Conservation (phyloP, 1,139 yeast genomes). For the Blastobotrys petasosporus region DNA sequence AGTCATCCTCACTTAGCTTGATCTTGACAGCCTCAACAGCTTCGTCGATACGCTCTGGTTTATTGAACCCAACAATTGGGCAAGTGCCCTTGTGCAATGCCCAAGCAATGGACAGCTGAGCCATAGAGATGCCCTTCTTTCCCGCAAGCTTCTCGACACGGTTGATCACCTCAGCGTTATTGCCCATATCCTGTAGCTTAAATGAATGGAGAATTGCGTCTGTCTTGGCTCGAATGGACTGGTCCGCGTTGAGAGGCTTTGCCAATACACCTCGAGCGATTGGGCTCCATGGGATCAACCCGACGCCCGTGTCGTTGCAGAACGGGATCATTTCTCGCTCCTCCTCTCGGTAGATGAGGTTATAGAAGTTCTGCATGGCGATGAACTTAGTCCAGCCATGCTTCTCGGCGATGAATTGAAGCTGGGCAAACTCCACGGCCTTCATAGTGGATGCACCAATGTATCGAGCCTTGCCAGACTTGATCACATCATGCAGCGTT, state of each 20-base stretch:
- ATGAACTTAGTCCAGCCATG: conserved; percentile 51
- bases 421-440: conserved; percentile 39
- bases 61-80: conserved; percentile 53
- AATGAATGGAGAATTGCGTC: conserved; percentile 7
- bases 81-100: conserved; percentile 43
- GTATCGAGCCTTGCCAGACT: conserved; percentile 45
- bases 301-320: conserved; percentile 45
- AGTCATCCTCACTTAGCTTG: conserved; percentile 43
- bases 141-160: conserved; percentile 50
- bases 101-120: conserved; percentile 55
- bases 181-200: neutral
- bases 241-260: conserved; percentile 32
- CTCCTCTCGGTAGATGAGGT: conserved; percentile 52
- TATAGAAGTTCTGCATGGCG: conserved; percentile 55
- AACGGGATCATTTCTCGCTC: conserved; percentile 55
- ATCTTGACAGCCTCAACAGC: conserved; percentile 42
- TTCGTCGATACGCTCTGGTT: conserved; percentile 48
- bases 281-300: conserved; percentile 50
- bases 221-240: conserved; percentile 11
- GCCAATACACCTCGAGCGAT: conserved; percentile 45
- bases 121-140: conserved; percentile 44
- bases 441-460: conserved; percentile 58
- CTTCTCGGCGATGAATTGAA: conserved; percentile 48
- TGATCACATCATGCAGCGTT: conserved; percentile 48
- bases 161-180: conserved; percentile 32